Percentiles rank a stretch among this genome's conserved stretches.
Evolutionary conservation across 768 basidiomycete genomes (phyloP).

Genomic region (Exsudoporus frostii): DNA sequence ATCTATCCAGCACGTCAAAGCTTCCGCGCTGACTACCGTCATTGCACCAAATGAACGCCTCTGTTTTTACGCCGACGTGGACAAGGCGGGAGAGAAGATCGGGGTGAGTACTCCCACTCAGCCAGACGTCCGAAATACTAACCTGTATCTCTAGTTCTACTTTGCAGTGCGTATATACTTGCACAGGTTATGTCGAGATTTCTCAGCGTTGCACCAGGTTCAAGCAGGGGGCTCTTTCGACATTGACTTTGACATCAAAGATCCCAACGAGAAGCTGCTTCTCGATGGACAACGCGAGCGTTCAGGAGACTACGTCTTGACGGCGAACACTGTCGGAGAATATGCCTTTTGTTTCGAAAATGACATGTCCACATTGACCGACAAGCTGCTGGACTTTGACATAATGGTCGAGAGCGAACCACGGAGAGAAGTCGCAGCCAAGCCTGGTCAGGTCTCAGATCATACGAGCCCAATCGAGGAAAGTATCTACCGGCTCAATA

Average conservation of each 20-base stretch:
- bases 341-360: constrained; percentile 98
- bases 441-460: constrained; percentile 83
- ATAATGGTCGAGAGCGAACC: constrained; percentile 99
- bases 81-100: constrained; percentile 92
- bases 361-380: constrained; percentile 91
- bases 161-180: constrained; percentile 71
- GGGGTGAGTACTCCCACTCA: constrained; percentile 51
- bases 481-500: constrained; percentile 88
- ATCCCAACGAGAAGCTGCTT: constrained; percentile 83
- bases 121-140: constrained; percentile 1
- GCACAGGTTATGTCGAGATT: background rate
- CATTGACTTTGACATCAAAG: constrained; percentile 90
- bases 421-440: constrained; percentile 81
- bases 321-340: constrained; percentile 87
- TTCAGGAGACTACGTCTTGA: constrained; percentile 96
- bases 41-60: constrained; percentile 75
- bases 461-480: constrained; percentile 94
- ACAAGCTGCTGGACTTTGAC: constrained; percentile 92
- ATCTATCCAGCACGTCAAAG: constrained; percentile 36
- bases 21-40: constrained; percentile 75
- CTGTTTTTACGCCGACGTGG: constrained; percentile 96
- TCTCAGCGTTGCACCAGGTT: constrained; percentile 46
- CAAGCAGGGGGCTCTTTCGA: constrained; percentile 98
- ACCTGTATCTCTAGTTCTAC: constrained; percentile 66
- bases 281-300: constrained; percentile 87